Evolutionary conservation across 805 yeast genomes (phyloP), one percentile per base, ranked within the genome.

Genomic region (Pichia insulana): DNA sequence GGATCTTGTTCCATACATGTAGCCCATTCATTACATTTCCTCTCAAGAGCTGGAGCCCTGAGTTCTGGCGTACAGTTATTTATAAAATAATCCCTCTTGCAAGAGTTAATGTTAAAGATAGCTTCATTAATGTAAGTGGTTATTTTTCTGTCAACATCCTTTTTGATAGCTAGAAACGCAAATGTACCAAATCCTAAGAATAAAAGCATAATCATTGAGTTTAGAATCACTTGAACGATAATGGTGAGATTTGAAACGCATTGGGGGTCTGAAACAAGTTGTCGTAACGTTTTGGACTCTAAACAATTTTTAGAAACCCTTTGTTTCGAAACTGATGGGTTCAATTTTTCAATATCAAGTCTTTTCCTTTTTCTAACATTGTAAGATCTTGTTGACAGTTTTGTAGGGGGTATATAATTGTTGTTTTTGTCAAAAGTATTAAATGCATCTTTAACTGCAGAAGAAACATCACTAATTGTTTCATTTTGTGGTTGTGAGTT

Each of bases 1-100:
- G 95, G 89, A 48, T 86, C 90, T 38, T 79, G 64, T 51, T 79
- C 76, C 88, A 86, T 85, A 59, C 98, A 92, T 44, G 71, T 72
- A 47, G 76, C 81, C 92, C 95, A 86, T 30, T 68, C 69, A 30
- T 71, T 66, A 60, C 98, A 90, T 12, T 74, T 64, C 2, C 63
- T 60, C 51, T 82, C 92, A 15, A 87, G 59, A 0, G 86, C 88
- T 0, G 95, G 96, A 0, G 79, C 89, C 12, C 90, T 65, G 36
- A 54, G 51, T 3, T 68, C 78, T 4, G 76, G 74, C 2, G 74
- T 69, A 57, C 98, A 90, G 50, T 80, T 74, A 60, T 90, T 89
- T 25, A 78, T 61, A 12, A 71, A 59, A 55, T 82, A 90, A 43
- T 84, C 80, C 30, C 79, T 66, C 7, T 81, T 67, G 61, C 98